Base-by-base conservation (phyloP, 257 asterid genomes). In the Fraxinus cuspidata region DNA sequence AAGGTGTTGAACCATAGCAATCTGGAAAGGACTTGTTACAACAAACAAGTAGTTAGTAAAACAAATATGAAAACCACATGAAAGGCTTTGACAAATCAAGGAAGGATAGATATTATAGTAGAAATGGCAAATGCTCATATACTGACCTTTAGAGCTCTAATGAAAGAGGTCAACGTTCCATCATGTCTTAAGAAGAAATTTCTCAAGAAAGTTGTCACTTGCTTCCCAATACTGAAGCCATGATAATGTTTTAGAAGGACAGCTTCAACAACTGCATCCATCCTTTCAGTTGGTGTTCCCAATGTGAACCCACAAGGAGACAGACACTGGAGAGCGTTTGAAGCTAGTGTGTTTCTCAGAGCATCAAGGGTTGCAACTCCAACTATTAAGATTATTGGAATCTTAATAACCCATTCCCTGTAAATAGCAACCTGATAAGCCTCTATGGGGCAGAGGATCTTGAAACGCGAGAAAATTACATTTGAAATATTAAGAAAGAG, bases 341-440 rank as follows among this genome's bases (percentile, higher is more conserved):
- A 87, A 87, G 92, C 81, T 74, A 96, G 83, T 73, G 73, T 81
- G 83, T 81, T 87, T 78, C 87, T 85, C 75, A 91, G 82, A 84
- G 90, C 90, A 86, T 92, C 94, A 82, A 85, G 74, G 67, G 86
- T 96, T 65, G 98, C 92, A 75, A 96, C 94, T 72, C 99, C 99
- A 81, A 92, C 82, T 79, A 96, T 80, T 83, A 96, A 85, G 79
- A 91, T 81, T 66, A 90, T 78, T 70, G 99, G 99, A 80, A 92
- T 64, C 85, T 93, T 96, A 76, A 86, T 79, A 21, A 87, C 85
- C 97, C 98, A 96, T 88, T 96, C 99, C 85, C 98, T 95, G 96
- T 68, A 76, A 81, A 84, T 65, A 82, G 74, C 37, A 81, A 40
- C 66, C 25, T 53, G 65, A 60, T 86, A 69, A 80, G 77, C 80